Base-by-base conservation (phyloP, 192 early-diverging fungal genomes). In the Diversispora eburnea region DNA sequence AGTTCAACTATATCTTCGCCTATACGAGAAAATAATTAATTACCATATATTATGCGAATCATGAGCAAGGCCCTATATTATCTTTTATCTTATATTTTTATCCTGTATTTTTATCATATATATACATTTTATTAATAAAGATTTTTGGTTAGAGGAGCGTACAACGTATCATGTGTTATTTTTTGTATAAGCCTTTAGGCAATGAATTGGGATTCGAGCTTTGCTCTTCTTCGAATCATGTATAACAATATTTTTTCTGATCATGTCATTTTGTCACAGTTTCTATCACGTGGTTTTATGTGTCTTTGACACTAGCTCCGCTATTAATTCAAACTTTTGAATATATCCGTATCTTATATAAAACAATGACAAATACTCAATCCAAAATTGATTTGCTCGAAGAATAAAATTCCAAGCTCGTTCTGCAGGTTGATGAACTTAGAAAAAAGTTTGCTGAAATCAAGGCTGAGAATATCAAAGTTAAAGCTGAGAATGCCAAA, bases 321-420 rank as follows among this genome's bases (percentile, higher is more conserved):
- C n/a, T n/a, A n/a, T n/a, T n/a, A n/a, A n/a, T n/a, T n/a, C n/a
- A n/a, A n/a, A n/a, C n/a, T n/a, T n/a, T n/a, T n/a, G n/a, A n/a
- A n/a, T n/a, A n/a, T n/a, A n/a, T n/a, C n/a, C n/a, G n/a, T n/a
- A 49, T 8, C 6, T 49, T 49, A 49, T 49, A 49, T 49, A 57
- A 64, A 12, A 64, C 42, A 64, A 41, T 64, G 42, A 42, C 41
- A 64, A 64, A 46, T 20, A 64, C 42, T 22, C 45, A 12, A 45
- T 64, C 62, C 19, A 9, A 64, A 39, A 42, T 42, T 15, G 41
- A 42, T 64, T 64, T 8, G n/a, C 19, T 64, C 5, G 8, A 39
- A 59, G 19, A 59, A 59, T n/a, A 8, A 59, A 59, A 59, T 59
- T n/a, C 39, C 10, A 64, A 64, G 62, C 41, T 41, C 17, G 41